phyloP scores from a whole-genome alignment of 148 eudicot genomes.

The Suaeda aralocaspica region DNA sequence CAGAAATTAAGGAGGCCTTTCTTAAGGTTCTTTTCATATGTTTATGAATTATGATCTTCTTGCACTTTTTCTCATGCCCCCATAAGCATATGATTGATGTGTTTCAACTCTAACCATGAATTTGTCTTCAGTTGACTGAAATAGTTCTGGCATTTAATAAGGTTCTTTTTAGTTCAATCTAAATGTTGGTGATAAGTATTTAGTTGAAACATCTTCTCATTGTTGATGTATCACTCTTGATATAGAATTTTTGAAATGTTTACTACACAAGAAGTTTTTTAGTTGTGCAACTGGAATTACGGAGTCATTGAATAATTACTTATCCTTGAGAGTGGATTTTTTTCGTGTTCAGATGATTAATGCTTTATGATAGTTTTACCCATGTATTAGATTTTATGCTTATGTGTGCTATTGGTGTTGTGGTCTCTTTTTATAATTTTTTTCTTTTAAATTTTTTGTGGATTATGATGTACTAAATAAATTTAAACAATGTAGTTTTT shows the following conservation, averaged over 20 bases:
- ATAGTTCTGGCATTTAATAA: too few species aligned
- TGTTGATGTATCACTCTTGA: background rate
- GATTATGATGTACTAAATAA: background rate
- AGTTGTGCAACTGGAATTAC: background rate
- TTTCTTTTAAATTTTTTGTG: too few species aligned
- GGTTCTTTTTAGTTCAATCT: too few species aligned
- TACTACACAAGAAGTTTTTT: background rate
- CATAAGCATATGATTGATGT: background rate
- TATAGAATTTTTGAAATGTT: background rate
- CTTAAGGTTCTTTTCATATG: slow-evolving; percentile 43
- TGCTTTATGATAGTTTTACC: background rate
- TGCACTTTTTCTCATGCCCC: background rate
- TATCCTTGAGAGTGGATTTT: background rate
- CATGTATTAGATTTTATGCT: background rate
- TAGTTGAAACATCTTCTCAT: too few species aligned
- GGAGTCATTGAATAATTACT: background rate
- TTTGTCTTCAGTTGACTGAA: background rate
- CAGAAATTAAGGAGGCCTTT: slow-evolving; percentile 62
- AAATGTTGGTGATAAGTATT: too few species aligned
- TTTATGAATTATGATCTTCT: slow-evolving; percentile 1
- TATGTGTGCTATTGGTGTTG: background rate
- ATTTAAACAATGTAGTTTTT: background rate
- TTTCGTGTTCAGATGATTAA: background rate
- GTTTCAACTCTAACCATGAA: background rate
- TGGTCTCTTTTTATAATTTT: background rate